Base-by-base conservation (phyloP, 805 yeast species). In the Lachancea sp. region DNA sequence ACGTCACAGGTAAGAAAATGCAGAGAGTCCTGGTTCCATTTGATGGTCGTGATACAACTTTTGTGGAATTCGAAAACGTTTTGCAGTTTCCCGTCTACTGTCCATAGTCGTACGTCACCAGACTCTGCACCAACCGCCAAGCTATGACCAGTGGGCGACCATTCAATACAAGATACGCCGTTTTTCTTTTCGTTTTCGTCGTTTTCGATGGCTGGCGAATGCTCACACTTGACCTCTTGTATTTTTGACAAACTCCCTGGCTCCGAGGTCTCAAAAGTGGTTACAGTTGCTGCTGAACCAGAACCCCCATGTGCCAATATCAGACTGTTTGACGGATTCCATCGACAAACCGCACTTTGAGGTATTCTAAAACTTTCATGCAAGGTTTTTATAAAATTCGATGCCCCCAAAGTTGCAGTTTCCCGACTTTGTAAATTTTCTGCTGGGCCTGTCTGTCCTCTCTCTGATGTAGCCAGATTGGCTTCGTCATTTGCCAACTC, bases 21-120 rank as follows among this genome's bases (percentile, higher is more conserved):
- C 9, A 72, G 67, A 2, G 82, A 79, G 15, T 72, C 66, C 8
- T 66, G 61, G 46, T 77, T 81, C 95, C 95, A 88, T 44, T 68
- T 60, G 3, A 84, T 64, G 1, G 71, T 58, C 9, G 79, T 55
- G 0, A 88, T 71, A 0, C 90, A 77, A 2, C 76, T 61, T 36
- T 70, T 68, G 52, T 80, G 85, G 31, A 74, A 58, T 20, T 72
- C 69, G 53, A 80, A 62, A 1, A 76, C 74, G 41, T 79, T 81
- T 47, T 76, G 69, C 32, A 87, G 67, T 26, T 74, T 72, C 0
- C 95, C 95, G 38, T 78, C 82, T 0, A 76, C 70, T 10, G 81
- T 74, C 95, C 95, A 89, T n/a, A 85, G 68, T 45, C 91, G 67
- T 8, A 89, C 55, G 54, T 84, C 91, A 12, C 96, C 96, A 55